Percentiles rank a stretch among this genome's conserved stretches.
Evolutionary conservation across 75 land plant genomes (phyloP).

Genomic region (Azolla pinnata): DNA sequence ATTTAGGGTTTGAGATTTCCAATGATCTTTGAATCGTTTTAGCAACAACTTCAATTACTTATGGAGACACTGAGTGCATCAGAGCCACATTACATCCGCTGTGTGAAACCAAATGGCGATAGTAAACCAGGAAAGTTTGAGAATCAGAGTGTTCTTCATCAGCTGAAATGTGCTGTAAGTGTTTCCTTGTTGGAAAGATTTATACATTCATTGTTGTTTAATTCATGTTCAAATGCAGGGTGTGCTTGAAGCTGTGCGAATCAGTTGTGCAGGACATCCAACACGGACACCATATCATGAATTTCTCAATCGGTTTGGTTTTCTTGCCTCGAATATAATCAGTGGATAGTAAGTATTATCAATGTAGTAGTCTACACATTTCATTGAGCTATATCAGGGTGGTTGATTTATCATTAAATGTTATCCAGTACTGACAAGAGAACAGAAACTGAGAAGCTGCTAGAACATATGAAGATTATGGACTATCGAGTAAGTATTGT

Average conservation of each 20-base stretch:
- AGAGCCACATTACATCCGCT: constrained; percentile 90
- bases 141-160: constrained; percentile 78
- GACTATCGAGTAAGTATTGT: constrained; percentile 87
- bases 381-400: too few species aligned
- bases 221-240: constrained; percentile 45
- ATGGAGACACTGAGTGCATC: constrained; percentile 84
- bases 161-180: constrained; percentile 94
- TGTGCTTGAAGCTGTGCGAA: constrained; percentile 81
- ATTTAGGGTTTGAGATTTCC: neutral
- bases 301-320: constrained; percentile 68
- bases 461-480: constrained; percentile 55
- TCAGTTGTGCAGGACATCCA: constrained; percentile 84
- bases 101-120: constrained; percentile 90
- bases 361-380: too few species aligned
- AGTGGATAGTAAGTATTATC: constrained; percentile 58
- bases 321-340: constrained; percentile 44
- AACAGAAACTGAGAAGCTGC: constrained; percentile 48
- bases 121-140: constrained; percentile 89
- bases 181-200: too few species aligned
- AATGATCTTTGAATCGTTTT: constrained; percentile 9
- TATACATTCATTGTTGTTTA: too few species aligned
- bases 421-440: constrained; percentile 72
- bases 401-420: too few species aligned
- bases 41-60: constrained; percentile 98
- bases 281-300: constrained; percentile 60